Percentiles rank a stretch among this genome's conserved stretches.
phyloP scores from a whole-genome alignment of 2,329 filamentous ascomycete species.

The Coniochaeta sp. region DNA sequence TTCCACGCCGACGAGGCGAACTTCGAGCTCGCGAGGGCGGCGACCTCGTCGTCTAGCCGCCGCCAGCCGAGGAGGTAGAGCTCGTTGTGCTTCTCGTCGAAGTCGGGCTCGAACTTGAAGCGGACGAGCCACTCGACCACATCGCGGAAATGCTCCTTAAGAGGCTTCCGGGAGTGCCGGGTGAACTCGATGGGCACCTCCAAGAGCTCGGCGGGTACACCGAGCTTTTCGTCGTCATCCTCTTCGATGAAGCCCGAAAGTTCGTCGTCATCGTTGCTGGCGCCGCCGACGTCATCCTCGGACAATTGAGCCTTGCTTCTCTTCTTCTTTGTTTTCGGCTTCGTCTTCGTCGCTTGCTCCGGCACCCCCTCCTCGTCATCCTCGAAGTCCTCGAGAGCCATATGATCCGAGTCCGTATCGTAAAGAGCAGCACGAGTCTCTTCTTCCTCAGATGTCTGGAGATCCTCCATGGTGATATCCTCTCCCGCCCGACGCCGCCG shows the following conservation, averaged over 20 bases:
- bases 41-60: slow-evolving; percentile 66
- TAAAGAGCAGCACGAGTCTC: slow-evolving; percentile 15
- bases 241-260: slow-evolving; percentile 59
- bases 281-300: neutral
- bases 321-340: neutral
- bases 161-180: slow-evolving; percentile 55
- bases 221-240: slow-evolving; percentile 49
- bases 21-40: slow-evolving; percentile 61
- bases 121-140: slow-evolving; percentile 78
- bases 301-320: neutral
- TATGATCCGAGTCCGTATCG: slow-evolving; percentile 21
- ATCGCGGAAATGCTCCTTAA: slow-evolving; percentile 66
- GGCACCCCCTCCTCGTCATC: slow-evolving; percentile 22
- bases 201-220: slow-evolving; percentile 40
- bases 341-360: too few relatives aligned
- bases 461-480: slow-evolving; percentile 13
- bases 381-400: slow-evolving; percentile 22
- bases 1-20: slow-evolving; percentile 68
- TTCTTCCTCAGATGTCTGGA: slow-evolving; percentile 8
- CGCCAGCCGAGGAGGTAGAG: slow-evolving; percentile 63
- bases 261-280: slow-evolving; percentile 15
- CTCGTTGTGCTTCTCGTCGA: slow-evolving; percentile 50
- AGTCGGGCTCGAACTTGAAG: slow-evolving; percentile 67
- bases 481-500: slow-evolving; percentile 21
- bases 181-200: slow-evolving; percentile 66